Evolutionary conservation across 2,329 filamentous ascomycete species (phyloP).

Genomic region (Eutypella sp.): DNA sequence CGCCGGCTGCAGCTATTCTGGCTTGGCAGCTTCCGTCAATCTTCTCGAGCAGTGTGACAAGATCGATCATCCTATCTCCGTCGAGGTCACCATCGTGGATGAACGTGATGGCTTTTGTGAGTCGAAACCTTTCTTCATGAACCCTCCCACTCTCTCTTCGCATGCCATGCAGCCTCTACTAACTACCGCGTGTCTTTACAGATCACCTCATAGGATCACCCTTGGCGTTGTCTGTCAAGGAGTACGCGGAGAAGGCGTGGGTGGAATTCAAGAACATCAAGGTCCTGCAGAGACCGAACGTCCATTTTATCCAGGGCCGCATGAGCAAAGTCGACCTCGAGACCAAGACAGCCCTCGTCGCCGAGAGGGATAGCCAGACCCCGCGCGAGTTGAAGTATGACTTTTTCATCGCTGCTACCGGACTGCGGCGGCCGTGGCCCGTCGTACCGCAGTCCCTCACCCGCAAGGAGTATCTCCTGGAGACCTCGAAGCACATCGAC

Average conservation of each 20-base stretch:
- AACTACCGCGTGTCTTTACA: no score
- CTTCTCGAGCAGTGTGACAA: conserved; percentile 59
- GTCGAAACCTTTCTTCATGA: conserved; percentile 26
- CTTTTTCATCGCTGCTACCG: conserved; percentile 69
- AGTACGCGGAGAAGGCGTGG: conserved; percentile 66
- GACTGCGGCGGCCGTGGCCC: conserved; percentile 65
- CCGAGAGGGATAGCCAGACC: conserved; percentile 41
- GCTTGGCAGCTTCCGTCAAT: conserved; percentile 61
- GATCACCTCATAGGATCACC: conserved; percentile 74
- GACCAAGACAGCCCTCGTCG: conserved; percentile 53
- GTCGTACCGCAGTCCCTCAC: conserved; percentile 64
- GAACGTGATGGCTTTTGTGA: conserved; percentile 80
- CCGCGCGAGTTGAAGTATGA: conserved; percentile 55
- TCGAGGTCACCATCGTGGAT: conserved; percentile 71
- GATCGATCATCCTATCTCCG: conserved; percentile 43
- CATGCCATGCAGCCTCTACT: background rate
- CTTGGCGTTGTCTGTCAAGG: conserved; percentile 59
- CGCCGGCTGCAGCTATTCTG: conserved; percentile 68
- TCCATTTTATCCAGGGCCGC: conserved; percentile 62
- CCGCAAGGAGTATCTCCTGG: conserved; percentile 57
- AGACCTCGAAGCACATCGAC: conserved; percentile 56
- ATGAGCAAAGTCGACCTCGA: conserved; percentile 56
- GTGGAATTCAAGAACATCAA: conserved; percentile 62
- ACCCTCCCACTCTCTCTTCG: conserved; percentile 1
- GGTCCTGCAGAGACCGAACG: conserved; percentile 56